Evolutionary conservation across 1,284 basidiomycete species (phyloP).

Genomic region (Rhodotorula sp.): DNA sequence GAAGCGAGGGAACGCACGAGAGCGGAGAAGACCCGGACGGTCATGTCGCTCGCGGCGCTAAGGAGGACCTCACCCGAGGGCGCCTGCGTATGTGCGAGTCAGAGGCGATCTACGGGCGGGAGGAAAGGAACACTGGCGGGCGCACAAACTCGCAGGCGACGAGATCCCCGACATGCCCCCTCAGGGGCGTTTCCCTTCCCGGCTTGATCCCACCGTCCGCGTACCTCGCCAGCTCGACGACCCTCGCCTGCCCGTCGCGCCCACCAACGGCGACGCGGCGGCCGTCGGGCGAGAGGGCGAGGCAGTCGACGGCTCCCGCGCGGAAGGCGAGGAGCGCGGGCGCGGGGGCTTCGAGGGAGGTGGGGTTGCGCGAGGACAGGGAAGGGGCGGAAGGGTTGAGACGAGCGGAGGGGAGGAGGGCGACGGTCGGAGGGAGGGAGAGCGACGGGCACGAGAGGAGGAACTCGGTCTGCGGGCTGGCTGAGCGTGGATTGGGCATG

Average conservation of each 20-base stretch:
- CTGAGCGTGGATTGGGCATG: neutral
- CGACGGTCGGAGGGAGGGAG: conserved; percentile 16
- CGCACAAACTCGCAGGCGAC: conserved; percentile 49
- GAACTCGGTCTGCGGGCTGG: neutral
- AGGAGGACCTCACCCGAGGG: conserved; percentile 51
- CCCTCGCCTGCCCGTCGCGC: conserved; percentile 51
- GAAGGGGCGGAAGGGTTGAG: neutral
- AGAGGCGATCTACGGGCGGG: neutral
- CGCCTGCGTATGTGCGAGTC: conserved; percentile 26
- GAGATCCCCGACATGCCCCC: conserved; percentile 55
- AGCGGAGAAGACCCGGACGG: conserved; percentile 52
- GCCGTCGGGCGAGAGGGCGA: conserved; percentile 49
- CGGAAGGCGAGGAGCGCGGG: conserved; percentile 5
- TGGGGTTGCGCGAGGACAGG: neutral
- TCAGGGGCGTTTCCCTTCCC: conserved; percentile 44
- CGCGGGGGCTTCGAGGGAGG: conserved; percentile 11
- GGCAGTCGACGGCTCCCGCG: conserved; percentile 45
- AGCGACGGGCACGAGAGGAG: conserved; percentile 16
- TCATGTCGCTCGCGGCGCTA: conserved; percentile 53
- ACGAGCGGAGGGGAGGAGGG: conserved; percentile 21
- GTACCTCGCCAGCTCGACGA: conserved; percentile 45
- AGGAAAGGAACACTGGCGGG: conserved; percentile 24
- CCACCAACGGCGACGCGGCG: conserved; percentile 51
- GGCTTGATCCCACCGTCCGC: conserved; percentile 6
- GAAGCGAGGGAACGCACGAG: conserved; percentile 38